These are phyloP conservation scores for Podila horticola DNA, from an alignment of 192 early-diverging fungal species.

Conservation along the genomic window DNA sequence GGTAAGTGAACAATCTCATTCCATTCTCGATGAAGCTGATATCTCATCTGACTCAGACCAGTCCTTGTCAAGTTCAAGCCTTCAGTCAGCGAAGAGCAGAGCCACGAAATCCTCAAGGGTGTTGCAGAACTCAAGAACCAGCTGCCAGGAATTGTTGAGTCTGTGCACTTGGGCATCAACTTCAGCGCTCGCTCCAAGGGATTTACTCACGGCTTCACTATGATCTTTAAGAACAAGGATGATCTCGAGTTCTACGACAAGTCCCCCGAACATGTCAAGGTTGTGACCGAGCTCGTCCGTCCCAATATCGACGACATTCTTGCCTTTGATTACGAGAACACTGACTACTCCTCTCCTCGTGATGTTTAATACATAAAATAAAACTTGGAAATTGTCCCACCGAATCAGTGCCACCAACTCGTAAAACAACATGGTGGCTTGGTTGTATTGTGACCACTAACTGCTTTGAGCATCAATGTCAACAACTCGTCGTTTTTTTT, in stretches of 20 bases:
- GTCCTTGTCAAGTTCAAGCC: slow-evolving; percentile 45
- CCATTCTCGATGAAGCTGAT: not conserved
- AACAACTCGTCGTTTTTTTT: too few species aligned
- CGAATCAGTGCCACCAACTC: too few species aligned
- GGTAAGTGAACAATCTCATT: not conserved
- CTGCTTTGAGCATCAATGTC: too few species aligned
- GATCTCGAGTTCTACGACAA: slow-evolving; percentile 39
- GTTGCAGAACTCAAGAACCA: slow-evolving; percentile 29
- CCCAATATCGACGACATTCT: slow-evolving; percentile 42
- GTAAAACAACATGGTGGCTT: too few species aligned
- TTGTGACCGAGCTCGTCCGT: slow-evolving; percentile 24
- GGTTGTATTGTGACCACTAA: too few species aligned
- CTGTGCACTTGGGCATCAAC: slow-evolving; percentile 44
- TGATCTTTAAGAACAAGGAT: slow-evolving; percentile 45
- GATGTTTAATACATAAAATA: too few species aligned
- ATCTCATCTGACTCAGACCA: not conserved
- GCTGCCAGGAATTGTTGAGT: slow-evolving; percentile 33
- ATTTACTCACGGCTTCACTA: slow-evolving; percentile 47
- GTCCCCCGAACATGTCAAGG: slow-evolving; percentile 31
- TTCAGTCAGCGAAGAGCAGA: slow-evolving; percentile 17
- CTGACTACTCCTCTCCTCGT: slow-evolving; percentile 37
- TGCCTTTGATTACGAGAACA: slow-evolving; percentile 35
- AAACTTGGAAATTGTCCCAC: too few species aligned
- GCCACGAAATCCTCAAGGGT: slow-evolving; percentile 39
- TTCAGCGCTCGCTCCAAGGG: slow-evolving; percentile 33